Conservation (phyloP, 2,329 filamentous ascomycete genomes). For the Stachybotrys elegans region DNA sequence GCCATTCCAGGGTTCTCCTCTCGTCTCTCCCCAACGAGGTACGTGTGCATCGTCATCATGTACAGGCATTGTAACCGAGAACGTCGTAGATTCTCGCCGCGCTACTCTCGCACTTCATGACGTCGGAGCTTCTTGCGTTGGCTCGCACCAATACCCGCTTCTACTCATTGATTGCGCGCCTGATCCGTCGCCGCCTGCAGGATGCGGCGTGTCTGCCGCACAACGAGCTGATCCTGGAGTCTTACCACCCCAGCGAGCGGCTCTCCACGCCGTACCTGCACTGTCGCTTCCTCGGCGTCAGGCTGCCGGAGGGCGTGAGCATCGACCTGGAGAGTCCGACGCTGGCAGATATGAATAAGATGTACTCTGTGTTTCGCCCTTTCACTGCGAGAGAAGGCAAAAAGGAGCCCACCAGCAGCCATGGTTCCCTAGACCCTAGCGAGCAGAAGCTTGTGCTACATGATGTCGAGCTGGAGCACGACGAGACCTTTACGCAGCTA, state of each 20-base stretch:
- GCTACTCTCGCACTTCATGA: constrained; percentile 42
- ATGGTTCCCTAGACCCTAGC: constrained; percentile 11
- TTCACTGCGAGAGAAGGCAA: constrained; percentile 45
- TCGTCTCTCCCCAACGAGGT: not conserved
- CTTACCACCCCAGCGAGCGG: constrained; percentile 68
- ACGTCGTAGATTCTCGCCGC: constrained; percentile 44
- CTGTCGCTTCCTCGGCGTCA: constrained; percentile 63
- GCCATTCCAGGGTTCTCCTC: not conserved
- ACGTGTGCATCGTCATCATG: not conserved
- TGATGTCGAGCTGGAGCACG: constrained; percentile 59
- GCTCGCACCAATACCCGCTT: constrained; percentile 58
- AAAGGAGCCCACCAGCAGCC: not conserved
- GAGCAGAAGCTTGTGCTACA: constrained; percentile 46
- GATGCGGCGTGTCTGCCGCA: constrained; percentile 18
- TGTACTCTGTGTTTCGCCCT: constrained; percentile 70
- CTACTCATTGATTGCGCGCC: constrained; percentile 55
- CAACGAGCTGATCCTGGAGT: constrained; percentile 68
- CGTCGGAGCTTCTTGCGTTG: constrained; percentile 49
- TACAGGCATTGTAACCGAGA: not conserved
- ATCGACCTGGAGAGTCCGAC: constrained; percentile 8
- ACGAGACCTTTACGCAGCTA: constrained; percentile 71
- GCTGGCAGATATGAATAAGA: constrained; percentile 38
- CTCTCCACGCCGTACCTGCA: constrained; percentile 61
- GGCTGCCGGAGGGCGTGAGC: constrained; percentile 7
- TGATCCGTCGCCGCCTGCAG: constrained; percentile 61